Percentiles rank a stretch among this genome's conserved stretches.
Conservation (phyloP, 441 rosid genomes). For the Pelargonium fulgidum region DNA sequence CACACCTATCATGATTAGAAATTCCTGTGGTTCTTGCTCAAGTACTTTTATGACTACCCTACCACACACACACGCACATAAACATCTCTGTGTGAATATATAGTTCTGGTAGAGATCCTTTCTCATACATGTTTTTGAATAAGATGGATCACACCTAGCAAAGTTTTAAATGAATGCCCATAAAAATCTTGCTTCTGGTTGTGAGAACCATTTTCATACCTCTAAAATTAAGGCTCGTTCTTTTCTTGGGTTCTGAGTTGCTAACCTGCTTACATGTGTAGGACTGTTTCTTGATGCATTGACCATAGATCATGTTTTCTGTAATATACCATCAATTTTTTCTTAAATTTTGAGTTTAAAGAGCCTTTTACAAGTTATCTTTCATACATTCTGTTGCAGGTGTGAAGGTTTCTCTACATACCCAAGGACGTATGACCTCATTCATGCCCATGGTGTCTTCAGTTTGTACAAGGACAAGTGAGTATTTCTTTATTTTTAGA, state of each 20-base stretch:
- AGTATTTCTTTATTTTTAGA: conserved; percentile 2
- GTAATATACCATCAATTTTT: background rate
- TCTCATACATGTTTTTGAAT: background rate
- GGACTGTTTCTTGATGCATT: background rate
- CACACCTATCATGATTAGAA: conserved; percentile 5
- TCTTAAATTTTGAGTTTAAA: conserved; percentile 3
- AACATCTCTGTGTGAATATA: background rate
- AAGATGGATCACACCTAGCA: background rate
- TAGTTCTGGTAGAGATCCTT: background rate
- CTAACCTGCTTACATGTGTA: background rate
- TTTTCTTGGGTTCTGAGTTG: conserved; percentile 11
- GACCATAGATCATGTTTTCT: conserved; percentile 1
- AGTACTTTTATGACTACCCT: too few species aligned
- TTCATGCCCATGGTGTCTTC: conserved; percentile 17
- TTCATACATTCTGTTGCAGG: conserved; percentile 8
- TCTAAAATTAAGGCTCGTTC: too few species aligned
- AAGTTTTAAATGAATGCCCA: too few species aligned
- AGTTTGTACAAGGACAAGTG: conserved; percentile 17
- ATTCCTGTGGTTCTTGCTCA: background rate
- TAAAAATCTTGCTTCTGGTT: too few species aligned
- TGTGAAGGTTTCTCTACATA: conserved; percentile 20
- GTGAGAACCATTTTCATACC: too few species aligned
- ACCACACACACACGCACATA: background rate
- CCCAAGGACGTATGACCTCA: conserved; percentile 19
- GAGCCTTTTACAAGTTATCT: background rate